Conservation (phyloP, 2,329 filamentous ascomycete species). For the Diaporthe caulivora region DNA sequence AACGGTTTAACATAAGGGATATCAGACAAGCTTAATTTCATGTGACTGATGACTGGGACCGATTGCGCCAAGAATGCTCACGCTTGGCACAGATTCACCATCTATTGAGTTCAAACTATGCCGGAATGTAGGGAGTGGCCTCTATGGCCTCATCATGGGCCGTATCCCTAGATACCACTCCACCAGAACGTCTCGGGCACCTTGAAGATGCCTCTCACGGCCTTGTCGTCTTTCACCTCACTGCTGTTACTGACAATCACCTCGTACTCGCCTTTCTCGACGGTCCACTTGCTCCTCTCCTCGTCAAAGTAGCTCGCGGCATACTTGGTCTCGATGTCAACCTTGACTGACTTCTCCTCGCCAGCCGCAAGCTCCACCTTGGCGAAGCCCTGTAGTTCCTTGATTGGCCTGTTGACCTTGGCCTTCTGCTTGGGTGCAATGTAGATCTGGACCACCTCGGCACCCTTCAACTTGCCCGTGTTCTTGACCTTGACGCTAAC, state of each 20-base stretch:
- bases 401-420: slow-evolving; percentile 67
- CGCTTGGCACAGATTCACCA: background rate
- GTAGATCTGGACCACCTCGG: slow-evolving; percentile 71
- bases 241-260: slow-evolving; percentile 72
- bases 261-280: slow-evolving; percentile 74
- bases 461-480: slow-evolving; percentile 65
- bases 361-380: slow-evolving; percentile 75
- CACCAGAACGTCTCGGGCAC: slow-evolving; percentile 75
- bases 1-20: too few species aligned
- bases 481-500: slow-evolving; percentile 70
- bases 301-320: slow-evolving; percentile 80
- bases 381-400: slow-evolving; percentile 74
- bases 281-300: slow-evolving; percentile 72
- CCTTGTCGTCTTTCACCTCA: slow-evolving; percentile 57
- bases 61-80: background rate
- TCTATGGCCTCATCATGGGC: background rate
- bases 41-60: background rate
- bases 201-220: slow-evolving; percentile 65
- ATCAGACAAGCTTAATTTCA: background rate
- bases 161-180: slow-evolving; percentile 68
- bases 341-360: slow-evolving; percentile 66
- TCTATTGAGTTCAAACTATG: background rate
- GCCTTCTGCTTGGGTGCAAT: slow-evolving; percentile 64
- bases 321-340: slow-evolving; percentile 72
- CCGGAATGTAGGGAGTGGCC: background rate